Conservation (phyloP, 2,329 filamentous ascomycete genomes). For the Fusarium sulawesiense region DNA sequence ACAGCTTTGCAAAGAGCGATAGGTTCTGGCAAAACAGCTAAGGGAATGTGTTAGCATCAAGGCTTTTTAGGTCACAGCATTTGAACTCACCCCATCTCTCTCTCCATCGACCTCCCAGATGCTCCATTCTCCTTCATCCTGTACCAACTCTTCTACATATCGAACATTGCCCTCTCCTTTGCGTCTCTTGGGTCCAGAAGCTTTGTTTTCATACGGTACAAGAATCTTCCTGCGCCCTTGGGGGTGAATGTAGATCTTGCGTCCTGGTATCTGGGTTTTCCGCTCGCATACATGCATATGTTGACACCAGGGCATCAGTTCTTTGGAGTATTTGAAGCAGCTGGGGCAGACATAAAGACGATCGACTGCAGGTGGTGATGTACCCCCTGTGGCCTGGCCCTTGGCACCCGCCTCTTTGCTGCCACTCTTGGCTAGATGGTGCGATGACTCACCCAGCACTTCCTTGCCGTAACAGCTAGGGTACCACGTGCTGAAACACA, state of each 20-base stretch:
- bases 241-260: conserved; percentile 77
- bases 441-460: conserved; percentile 64
- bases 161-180: conserved; percentile 51
- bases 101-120: conserved; percentile 95
- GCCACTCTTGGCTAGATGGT: conserved; percentile 45
- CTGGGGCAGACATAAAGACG: conserved; percentile 87
- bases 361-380: conserved; percentile 63
- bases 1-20: conserved; percentile 95
- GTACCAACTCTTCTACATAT: conserved; percentile 58
- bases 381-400: conserved; percentile 42
- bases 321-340: conserved; percentile 92
- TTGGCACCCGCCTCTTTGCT: conserved; percentile 47
- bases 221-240: conserved; percentile 57
- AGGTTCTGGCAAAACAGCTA: conserved; percentile 93
- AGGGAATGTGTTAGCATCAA: conserved; percentile 12
- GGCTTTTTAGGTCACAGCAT: background rate
- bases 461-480: conserved; percentile 89
- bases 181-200: conserved; percentile 53
- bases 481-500: conserved; percentile 91
- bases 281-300: conserved; percentile 70
- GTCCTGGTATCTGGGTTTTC: conserved; percentile 68
- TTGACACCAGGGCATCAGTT: conserved; percentile 67
- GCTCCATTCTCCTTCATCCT: conserved; percentile 78
- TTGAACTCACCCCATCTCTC: conserved; percentile 72
- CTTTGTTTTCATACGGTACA: conserved; percentile 49